Percentiles rank a stretch among this genome's conserved stretches.
These are phyloP conservation scores for Phialemoniopsis sp. DNA, from an alignment of 2,329 filamentous ascomycete species.

Conservation along the genomic window DNA sequence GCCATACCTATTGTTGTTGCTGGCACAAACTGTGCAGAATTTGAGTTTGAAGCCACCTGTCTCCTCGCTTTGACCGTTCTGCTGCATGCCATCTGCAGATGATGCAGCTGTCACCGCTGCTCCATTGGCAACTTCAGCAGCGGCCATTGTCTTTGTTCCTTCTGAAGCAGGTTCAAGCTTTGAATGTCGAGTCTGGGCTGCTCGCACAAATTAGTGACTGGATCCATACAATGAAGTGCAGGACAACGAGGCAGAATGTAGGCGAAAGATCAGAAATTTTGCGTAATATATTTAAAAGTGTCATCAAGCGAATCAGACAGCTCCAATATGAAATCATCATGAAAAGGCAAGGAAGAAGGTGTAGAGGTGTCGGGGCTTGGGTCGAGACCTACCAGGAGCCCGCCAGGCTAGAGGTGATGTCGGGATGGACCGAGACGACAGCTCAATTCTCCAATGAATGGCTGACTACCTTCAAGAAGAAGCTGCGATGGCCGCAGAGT, in stretches of 20 bases:
- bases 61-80: slow-evolving; percentile 43
- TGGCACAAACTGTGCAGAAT: slow-evolving; percentile 98
- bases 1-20: slow-evolving; percentile 87
- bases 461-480: too few relatives aligned
- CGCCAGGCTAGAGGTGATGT: too few relatives aligned
- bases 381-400: background rate
- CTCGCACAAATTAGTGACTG: too few relatives aligned
- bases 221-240: slow-evolving; percentile 3
- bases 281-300: slow-evolving; percentile 33
- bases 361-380: background rate
- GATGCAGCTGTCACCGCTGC: slow-evolving; percentile 18
- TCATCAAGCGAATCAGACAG: slow-evolving; percentile 65
- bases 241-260: background rate
- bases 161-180: background rate
- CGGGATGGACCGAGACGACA: too few relatives aligned
- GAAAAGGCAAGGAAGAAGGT: slow-evolving; percentile 15
- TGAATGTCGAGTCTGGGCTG: background rate
- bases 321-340: slow-evolving; percentile 66
- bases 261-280: slow-evolving; percentile 15
- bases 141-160: background rate
- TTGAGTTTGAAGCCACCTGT: slow-evolving; percentile 77
- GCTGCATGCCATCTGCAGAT: slow-evolving; percentile 13
- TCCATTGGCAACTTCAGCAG: slow-evolving; percentile 38
- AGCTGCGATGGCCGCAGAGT: too few relatives aligned
- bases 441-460: too few relatives aligned